phyloP scores from a whole-genome alignment of 805 yeast species.

The Saccharomycopsis guyanensis region DNA sequence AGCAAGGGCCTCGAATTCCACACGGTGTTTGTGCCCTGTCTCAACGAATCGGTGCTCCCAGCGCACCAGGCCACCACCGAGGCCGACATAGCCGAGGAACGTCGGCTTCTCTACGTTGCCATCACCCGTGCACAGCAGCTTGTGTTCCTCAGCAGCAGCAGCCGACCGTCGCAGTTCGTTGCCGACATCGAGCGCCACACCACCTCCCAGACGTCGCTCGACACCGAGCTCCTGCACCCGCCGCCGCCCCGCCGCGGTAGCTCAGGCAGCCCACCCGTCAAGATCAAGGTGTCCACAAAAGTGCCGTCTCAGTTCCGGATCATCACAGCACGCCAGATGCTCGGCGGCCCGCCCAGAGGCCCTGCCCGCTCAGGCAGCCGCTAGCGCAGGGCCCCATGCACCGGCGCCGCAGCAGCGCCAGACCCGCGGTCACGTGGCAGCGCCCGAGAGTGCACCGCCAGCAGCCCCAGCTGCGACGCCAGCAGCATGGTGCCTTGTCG shows the following conservation, averaged over 20 bases:
- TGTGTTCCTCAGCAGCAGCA: constrained; percentile 32
- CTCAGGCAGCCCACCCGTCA: background rate
- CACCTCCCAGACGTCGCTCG: background rate
- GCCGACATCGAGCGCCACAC: background rate
- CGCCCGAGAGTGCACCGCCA: no score
- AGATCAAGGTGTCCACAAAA: background rate
- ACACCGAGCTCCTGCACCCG: background rate
- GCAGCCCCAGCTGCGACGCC: no score
- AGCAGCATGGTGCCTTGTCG: no score
- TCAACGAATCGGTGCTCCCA: constrained; percentile 62
- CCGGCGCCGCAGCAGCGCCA: no score
- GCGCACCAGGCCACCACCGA: constrained; percentile 38
- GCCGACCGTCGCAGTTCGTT: background rate
- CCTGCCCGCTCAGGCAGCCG: background rate
- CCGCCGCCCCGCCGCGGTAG: background rate
- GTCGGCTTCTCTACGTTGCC: constrained; percentile 84
- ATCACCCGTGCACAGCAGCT: constrained; percentile 70
- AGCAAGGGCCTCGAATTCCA: constrained; percentile 97
- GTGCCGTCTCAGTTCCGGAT: background rate
- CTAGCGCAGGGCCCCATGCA: no score
- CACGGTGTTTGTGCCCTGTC: constrained; percentile 72
- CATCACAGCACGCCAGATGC: background rate
- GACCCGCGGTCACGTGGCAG: no score
- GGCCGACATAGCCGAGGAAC: constrained; percentile 56
- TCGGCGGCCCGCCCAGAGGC: background rate